Conservation (phyloP, 768 basidiomycete species). For the Podaxis sp. region DNA sequence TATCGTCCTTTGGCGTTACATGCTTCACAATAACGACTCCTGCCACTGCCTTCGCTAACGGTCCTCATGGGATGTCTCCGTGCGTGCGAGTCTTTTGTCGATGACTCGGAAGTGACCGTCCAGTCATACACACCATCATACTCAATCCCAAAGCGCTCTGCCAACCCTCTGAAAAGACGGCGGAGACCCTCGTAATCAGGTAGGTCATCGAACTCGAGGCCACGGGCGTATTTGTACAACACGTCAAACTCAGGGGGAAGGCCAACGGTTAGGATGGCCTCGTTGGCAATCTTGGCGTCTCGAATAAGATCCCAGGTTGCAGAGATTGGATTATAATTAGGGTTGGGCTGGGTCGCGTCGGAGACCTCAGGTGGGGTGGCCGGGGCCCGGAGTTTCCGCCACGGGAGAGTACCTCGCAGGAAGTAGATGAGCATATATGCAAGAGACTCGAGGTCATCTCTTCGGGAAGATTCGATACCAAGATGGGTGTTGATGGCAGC, state of each 20-base stretch:
- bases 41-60: constrained; percentile 28
- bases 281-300: constrained; percentile 66
- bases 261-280: constrained; percentile 68
- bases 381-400: constrained; percentile 70
- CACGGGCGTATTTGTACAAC: constrained; percentile 77
- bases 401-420: constrained; percentile 73
- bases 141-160: constrained; percentile 50
- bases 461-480: constrained; percentile 63
- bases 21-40: constrained; percentile 38
- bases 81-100: constrained; percentile 1
- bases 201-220: constrained; percentile 83
- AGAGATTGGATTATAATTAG: constrained; percentile 53
- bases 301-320: constrained; percentile 79
- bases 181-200: constrained; percentile 87
- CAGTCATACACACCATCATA: constrained; percentile 54
- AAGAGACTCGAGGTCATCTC: constrained; percentile 78
- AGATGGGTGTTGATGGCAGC: constrained; percentile 20
- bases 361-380: constrained; percentile 30
- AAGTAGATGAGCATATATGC: constrained; percentile 87
- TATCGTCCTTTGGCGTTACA: constrained; percentile 30
- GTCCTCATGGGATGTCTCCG: constrained; percentile 22
- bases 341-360: constrained; percentile 24
- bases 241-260: constrained; percentile 83
- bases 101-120: constrained; percentile 26
- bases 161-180: constrained; percentile 65